Percentiles rank a stretch among this genome's conserved stretches.
phyloP scores from a whole-genome alignment of 768 basidiomycete genomes.

The Mycena polygramma region DNA sequence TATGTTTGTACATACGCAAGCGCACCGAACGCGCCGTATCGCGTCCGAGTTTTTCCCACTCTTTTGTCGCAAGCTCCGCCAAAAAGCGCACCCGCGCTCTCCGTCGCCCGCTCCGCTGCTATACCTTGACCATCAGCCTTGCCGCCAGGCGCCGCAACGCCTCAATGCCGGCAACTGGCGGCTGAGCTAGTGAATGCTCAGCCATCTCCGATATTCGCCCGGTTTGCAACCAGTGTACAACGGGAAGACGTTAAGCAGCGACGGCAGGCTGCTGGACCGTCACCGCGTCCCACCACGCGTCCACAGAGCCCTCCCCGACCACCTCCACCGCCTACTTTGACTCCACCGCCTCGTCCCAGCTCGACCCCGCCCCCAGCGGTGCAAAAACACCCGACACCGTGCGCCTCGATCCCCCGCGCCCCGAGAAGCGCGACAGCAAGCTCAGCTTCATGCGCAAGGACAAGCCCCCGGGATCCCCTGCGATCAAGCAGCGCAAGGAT shows the following conservation, averaged over 20 bases:
- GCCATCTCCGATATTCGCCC: constrained; percentile 33
- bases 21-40: too few species aligned
- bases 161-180: too few species aligned
- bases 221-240: constrained; percentile 28
- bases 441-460: constrained; percentile 48
- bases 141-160: too few species aligned
- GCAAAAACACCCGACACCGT: background rate
- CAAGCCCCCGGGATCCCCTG: constrained; percentile 26
- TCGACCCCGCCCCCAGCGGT: background rate
- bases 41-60: too few species aligned
- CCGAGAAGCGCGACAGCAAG: constrained; percentile 31
- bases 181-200: too few species aligned
- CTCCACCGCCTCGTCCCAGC: constrained; percentile 14
- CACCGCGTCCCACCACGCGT: constrained; percentile 49
- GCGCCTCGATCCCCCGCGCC: too few species aligned
- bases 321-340: constrained; percentile 26
- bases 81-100: too few species aligned
- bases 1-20: too few species aligned
- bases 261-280: constrained; percentile 17
- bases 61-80: too few species aligned
- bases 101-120: too few species aligned
- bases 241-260: constrained; percentile 27
- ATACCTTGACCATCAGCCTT: too few species aligned
- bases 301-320: constrained; percentile 24
- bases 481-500: constrained; percentile 59